A percentile compares a stretch with the other conserved stretches of the same genome.
Conservation (phyloP, 2,329 filamentous ascomycete genomes). For the Ophiostoma himal-ulmi region DNA sequence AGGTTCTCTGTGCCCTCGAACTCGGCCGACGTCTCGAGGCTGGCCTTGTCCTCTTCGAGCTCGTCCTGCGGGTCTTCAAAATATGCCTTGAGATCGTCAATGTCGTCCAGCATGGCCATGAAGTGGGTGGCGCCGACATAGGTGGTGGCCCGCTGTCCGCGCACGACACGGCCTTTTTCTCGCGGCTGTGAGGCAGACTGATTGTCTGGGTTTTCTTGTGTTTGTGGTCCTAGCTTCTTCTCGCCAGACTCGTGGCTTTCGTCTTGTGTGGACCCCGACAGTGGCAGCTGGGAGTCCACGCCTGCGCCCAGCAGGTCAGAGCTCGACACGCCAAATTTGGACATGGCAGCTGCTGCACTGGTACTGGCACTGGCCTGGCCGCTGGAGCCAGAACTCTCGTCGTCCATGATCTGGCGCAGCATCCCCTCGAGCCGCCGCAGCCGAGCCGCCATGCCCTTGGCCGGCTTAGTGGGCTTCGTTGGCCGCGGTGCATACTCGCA, state of each 20-base stretch:
- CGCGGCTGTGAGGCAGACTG: not conserved
- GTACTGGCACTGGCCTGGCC: not conserved
- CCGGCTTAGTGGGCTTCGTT: constrained; percentile 35
- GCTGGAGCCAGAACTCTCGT: constrained; percentile 9
- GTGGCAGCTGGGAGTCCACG: not conserved
- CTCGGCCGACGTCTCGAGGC: constrained; percentile 28
- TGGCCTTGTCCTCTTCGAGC: constrained; percentile 33
- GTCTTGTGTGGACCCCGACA: not conserved
- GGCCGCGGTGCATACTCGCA: constrained; percentile 48
- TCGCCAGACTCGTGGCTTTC: not conserved
- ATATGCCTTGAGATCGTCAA: constrained; percentile 54
- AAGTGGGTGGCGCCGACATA: constrained; percentile 57
- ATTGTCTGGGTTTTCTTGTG: constrained; percentile 28
- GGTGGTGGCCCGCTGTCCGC: constrained; percentile 40
- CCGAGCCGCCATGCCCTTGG: constrained; percentile 49
- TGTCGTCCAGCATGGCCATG: constrained; percentile 57
- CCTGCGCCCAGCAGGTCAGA: constrained; percentile 11
- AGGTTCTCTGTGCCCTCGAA: constrained; percentile 38
- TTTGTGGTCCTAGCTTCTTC: not conserved
- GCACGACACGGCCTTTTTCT: constrained; percentile 39
- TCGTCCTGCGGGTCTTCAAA: constrained; percentile 45
- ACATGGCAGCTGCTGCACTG: constrained; percentile 20
- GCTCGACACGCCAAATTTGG: constrained; percentile 22
- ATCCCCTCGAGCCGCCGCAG: constrained; percentile 52
- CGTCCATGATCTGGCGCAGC: constrained; percentile 51